Evolutionary conservation across 352 stramenopile genomes (phyloP), one percentile per base, ranked within the genome.

Genomic region (Phytophthora pinifolia): DNA sequence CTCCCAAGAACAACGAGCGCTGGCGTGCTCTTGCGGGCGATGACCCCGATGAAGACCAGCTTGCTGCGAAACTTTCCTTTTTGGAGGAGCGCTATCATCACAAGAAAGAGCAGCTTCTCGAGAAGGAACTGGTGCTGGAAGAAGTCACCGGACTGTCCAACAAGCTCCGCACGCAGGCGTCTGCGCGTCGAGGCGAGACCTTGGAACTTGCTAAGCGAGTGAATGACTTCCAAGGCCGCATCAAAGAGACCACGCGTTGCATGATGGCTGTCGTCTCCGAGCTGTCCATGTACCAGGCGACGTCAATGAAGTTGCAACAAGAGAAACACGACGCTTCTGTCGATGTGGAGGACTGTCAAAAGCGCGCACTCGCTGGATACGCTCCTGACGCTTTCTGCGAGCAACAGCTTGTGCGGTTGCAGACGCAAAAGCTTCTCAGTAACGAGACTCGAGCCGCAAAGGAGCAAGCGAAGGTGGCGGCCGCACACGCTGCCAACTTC

Each of bases 231-330:
- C 92, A 98, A 70, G 60, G 68, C 18, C 76, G 82, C 20, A 96
- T 98, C 62, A 90, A 95, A 43, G 88, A 96, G 36, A 92, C 88
- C 20, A 98, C 91, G 29, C 76, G 91, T 46, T 87, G 87, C 15
- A 98, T 98, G 89, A 97, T 98, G 89, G 92, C 93, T n/a, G 67
- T 94, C 1, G 90, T 98, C 4, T 96, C 83, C 2, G 93, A 98
- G 74, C 66, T 98, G 9, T 96, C 84, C 12, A 98, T 98, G 92
- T 97, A 97, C 65, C 92, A 98, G 59, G 92, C 93, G 8, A 98
- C 92, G 9, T 87, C 90, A 14, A 91, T 98, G 70, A 96, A 96
- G 59, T 76, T 98, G 4, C 86, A 98, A 57, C 86, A 97, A 51
- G 91, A 98, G 58, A 97, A 96, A 56, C 74, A 92, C 53, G 72